phyloP scores from a whole-genome alignment of 2,329 filamentous ascomycete genomes.

The Pseudogymnoascus sp. region DNA sequence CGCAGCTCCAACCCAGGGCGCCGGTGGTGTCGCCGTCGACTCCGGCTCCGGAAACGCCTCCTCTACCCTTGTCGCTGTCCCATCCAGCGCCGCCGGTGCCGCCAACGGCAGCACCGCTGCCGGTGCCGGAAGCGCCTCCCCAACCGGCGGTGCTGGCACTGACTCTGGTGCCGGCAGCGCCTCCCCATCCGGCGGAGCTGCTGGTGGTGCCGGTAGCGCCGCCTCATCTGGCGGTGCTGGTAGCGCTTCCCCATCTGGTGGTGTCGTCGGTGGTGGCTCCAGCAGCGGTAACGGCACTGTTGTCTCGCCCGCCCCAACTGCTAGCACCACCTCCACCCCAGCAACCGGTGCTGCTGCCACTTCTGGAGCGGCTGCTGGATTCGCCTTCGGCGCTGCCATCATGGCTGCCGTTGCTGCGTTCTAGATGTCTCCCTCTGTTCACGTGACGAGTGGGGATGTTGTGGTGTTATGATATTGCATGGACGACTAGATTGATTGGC shows the following conservation, averaged over 20 bases:
- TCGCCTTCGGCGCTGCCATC: neutral
- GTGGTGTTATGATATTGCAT: neutral
- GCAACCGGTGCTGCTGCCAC: neutral
- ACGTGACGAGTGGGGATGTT: neutral
- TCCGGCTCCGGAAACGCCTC: neutral
- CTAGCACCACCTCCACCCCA: neutral
- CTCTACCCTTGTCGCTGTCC: neutral
- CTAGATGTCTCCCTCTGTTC: neutral
- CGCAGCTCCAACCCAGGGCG: neutral
- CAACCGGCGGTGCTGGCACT: neutral
- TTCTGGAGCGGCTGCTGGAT: neutral
- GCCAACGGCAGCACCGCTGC: neutral
- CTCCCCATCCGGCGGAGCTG: neutral
- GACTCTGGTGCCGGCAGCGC: neutral
- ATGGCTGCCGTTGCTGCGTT: slow-evolving; percentile 4
- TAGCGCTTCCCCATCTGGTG: neutral
- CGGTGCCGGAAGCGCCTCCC: neutral
- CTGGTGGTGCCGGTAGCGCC: neutral
- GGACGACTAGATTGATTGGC: neutral
- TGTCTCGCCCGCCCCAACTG: neutral
- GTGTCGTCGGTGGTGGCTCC: neutral
- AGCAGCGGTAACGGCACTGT: neutral
- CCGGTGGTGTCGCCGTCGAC: neutral
- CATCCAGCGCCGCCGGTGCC: neutral
- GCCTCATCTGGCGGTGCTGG: neutral